These are phyloP conservation scores for Mycosphaerella sp. DNA, from an alignment of 2,329 filamentous ascomycete species.

Conservation along the genomic window DNA sequence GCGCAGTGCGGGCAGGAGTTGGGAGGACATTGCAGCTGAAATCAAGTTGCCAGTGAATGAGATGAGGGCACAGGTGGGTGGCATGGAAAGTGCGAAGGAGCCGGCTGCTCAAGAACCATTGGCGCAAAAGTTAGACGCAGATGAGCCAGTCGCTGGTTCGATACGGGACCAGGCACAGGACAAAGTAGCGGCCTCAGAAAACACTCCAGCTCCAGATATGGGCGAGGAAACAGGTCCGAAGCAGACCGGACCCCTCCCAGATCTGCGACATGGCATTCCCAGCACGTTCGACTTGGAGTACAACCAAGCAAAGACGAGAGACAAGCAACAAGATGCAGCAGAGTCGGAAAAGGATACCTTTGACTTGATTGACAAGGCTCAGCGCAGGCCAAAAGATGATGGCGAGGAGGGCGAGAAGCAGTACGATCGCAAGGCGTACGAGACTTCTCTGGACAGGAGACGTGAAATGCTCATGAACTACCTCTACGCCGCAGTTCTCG, in stretches of 20 bases:
- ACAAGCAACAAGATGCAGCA: slow-evolving; percentile 20
- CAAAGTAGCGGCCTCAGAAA: slow-evolving; percentile 27
- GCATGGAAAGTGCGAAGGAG: not conserved
- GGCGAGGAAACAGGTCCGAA: slow-evolving; percentile 4
- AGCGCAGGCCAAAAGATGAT: slow-evolving; percentile 27
- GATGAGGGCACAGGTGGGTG: not conserved
- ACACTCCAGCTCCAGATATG: slow-evolving; percentile 15
- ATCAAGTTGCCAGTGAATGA: slow-evolving; percentile 4
- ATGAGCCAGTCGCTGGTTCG: slow-evolving; percentile 27
- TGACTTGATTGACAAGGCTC: slow-evolving; percentile 19
- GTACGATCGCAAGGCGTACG: slow-evolving; percentile 71
- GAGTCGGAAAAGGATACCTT: slow-evolving; percentile 30
- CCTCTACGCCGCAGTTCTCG: slow-evolving; percentile 58
- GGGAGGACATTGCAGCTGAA: slow-evolving; percentile 7
- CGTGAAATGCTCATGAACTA: slow-evolving; percentile 70
- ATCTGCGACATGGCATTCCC: slow-evolving; percentile 89
- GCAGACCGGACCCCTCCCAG: slow-evolving; percentile 62
- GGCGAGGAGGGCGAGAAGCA: slow-evolving; percentile 55
- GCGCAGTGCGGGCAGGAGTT: slow-evolving; percentile 9
- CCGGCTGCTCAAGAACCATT: slow-evolving; percentile 24
- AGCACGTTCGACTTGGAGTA: slow-evolving; percentile 81
- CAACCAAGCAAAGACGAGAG: slow-evolving; percentile 36
- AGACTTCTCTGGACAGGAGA: slow-evolving; percentile 82
- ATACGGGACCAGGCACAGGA: slow-evolving; percentile 25
- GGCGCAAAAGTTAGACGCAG: slow-evolving; percentile 27